Conservation (phyloP, 768 basidiomycete species). For the Mycena galopus region DNA sequence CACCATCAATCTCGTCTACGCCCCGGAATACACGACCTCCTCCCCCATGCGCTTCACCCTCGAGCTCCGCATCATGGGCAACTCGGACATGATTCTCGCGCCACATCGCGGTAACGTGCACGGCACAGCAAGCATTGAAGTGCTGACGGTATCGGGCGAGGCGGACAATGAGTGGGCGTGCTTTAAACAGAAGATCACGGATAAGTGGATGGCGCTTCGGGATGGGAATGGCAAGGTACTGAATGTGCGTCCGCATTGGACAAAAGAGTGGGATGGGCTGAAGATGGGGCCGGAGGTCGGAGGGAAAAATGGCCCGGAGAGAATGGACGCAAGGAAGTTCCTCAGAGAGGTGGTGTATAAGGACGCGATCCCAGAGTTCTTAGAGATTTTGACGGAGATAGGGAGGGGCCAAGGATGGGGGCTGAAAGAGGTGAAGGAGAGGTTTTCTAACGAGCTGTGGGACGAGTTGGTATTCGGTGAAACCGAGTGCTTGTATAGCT, state of each 20-base stretch:
- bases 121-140: slow-evolving; percentile 41
- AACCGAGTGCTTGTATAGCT: too few relatives aligned
- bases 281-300: too few relatives aligned
- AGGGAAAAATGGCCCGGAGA: slow-evolving; percentile 31
- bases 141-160: slow-evolving; percentile 40
- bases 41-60: slow-evolving; percentile 42
- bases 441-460: slow-evolving; percentile 41
- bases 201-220: slow-evolving; percentile 40
- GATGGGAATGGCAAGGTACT: slow-evolving; percentile 35
- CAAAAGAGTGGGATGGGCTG: slow-evolving; percentile 44
- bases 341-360: slow-evolving; percentile 42
- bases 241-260: slow-evolving; percentile 45
- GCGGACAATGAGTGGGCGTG: slow-evolving; percentile 33
- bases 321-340: slow-evolving; percentile 39
- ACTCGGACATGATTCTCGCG: slow-evolving; percentile 40
- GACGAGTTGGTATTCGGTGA: slow-evolving; percentile 37
- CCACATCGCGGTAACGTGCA: slow-evolving; percentile 41
- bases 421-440: slow-evolving; percentile 33
- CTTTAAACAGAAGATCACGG: slow-evolving; percentile 40
- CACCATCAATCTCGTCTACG: not conserved
- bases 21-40: slow-evolving; percentile 18
- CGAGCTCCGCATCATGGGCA: slow-evolving; percentile 45
- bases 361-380: slow-evolving; percentile 41
- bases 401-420: slow-evolving; percentile 31
- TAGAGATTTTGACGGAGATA: slow-evolving; percentile 34